phyloP scores from a whole-genome alignment of 2,329 filamentous ascomycete genomes.

The Fonsecaea pedrosoi region DNA sequence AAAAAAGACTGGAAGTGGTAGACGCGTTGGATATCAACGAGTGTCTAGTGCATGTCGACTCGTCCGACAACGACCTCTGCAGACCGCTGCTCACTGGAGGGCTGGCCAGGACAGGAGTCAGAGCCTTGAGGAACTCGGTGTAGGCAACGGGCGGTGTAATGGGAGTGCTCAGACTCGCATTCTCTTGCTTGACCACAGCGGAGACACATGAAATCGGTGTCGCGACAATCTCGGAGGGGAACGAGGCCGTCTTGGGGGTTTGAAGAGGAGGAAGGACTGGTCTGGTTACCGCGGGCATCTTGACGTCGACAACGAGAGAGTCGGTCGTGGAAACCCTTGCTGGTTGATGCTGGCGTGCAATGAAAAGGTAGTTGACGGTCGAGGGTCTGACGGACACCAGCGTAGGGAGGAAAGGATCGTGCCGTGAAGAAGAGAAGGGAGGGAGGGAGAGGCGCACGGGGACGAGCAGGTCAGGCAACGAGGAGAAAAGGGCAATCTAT shows the following conservation, averaged over 20 bases:
- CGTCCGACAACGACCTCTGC: conserved; percentile 46
- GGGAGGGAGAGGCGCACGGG: conserved; percentile 17
- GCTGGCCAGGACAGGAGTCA: conserved; percentile 73
- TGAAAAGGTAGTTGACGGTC: conserved; percentile 19
- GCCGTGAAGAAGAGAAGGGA: conserved; percentile 31
- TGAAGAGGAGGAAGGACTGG: conserved; percentile 51
- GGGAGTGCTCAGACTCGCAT: conserved; percentile 71
- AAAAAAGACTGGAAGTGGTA: conserved; percentile 48
- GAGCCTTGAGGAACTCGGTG: conserved; percentile 86
- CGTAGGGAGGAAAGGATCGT: conserved; percentile 33
- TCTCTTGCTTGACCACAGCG: conserved; percentile 72
- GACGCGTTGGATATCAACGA: conserved; percentile 48
- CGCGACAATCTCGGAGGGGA: conserved; percentile 65
- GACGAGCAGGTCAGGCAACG: conserved; percentile 20
- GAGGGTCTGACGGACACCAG: conserved; percentile 33
- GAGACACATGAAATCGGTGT: conserved; percentile 53
- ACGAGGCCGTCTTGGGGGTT: conserved; percentile 52
- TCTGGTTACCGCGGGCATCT: conserved; percentile 43
- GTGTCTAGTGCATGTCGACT: conserved; percentile 49
- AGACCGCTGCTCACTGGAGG: conserved; percentile 64
- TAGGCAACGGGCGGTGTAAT: conserved; percentile 92
- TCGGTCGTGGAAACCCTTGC: conserved; percentile 29
- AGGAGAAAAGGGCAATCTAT: conserved; percentile 35
- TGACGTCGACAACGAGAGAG: conserved; percentile 42
- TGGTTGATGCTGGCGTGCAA: conserved; percentile 21